Percentiles rank a stretch among this genome's conserved stretches.
phyloP scores from a whole-genome alignment of 2,329 filamentous ascomycete species.

The Aspergillus transmontanensis region DNA sequence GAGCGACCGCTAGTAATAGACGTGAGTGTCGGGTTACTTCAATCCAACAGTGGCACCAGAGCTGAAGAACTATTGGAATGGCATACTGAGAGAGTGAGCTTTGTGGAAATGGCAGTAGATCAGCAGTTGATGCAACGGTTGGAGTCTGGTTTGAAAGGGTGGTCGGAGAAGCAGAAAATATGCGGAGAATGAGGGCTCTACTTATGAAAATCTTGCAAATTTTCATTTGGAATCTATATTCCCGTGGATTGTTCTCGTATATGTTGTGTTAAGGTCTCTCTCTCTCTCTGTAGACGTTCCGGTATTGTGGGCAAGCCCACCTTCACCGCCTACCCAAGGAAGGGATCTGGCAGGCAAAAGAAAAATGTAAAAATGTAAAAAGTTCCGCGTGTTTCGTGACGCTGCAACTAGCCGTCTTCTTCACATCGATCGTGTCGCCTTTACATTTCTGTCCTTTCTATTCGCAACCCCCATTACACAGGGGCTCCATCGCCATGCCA shows the following conservation, averaged over 20 bases:
- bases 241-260: too few relatives aligned
- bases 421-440: neutral
- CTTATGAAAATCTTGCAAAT: too few relatives aligned
- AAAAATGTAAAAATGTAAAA: neutral
- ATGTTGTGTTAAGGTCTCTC: too few relatives aligned
- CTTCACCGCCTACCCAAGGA: constrained; percentile 17
- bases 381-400: neutral
- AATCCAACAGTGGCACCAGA: constrained; percentile 54
- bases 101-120: constrained; percentile 55
- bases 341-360: constrained; percentile 1
- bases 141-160: constrained; percentile 25
- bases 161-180: neutral
- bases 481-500: constrained; percentile 16
- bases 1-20: constrained; percentile 61
- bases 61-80: constrained; percentile 65
- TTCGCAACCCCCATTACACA: neutral
- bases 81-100: constrained; percentile 62
- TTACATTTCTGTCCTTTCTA: neutral
- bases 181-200: neutral
- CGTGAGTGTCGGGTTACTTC: constrained; percentile 63
- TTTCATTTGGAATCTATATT: too few relatives aligned
- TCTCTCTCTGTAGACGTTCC: too few relatives aligned
- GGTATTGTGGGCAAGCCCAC: too few relatives aligned
- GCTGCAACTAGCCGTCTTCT: neutral
- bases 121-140: constrained; percentile 31